Evolutionary conservation across 441 rosid genomes (phyloP), one percentile per base, ranked within the genome.

Genomic region (Flueggea neowawraea): DNA sequence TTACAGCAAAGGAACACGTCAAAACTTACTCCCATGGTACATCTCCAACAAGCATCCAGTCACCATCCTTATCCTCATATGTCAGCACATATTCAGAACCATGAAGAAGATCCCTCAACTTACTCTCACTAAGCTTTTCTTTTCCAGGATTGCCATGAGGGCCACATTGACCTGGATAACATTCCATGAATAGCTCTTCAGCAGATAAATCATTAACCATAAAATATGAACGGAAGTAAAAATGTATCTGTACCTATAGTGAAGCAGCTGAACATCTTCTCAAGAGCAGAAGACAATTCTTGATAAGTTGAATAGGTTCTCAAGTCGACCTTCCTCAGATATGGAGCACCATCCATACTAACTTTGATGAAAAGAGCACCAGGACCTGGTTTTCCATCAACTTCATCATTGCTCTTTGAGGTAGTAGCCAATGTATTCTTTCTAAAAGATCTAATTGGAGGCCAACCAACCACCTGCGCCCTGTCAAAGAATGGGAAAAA

Each of bases 21-120:
- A 52, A 65, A 68, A 59, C 89, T 84, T 77, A 86, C 92, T 69
- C 82, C 92, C 92, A 86, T 47, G 91, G 91, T 9, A 86, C 91
- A 77, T 85, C 91, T 17, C 91, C 91, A 6, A 86, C 92, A 14
- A 86, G 89, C 92, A 86, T 86, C 92, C 87, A 86, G 60, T 86
- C 92, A 13, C 85, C 70, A 58, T 86, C 92, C 68, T 80, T 86
- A 65, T 86, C 92, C 71, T 86, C 85, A 16, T 84, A 86, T 0
- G 92, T 84, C 15, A 84, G 79, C 57, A 82, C 89, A 64, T 84
- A 84, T 67, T 86, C 92, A 6, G 89, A 80, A 63, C 89, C 92
- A 76, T 75, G 82, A 49, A 84, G 74, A 73, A 82, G 80, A 78
- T 84, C 92, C 74, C 78, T 79, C 75, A 82, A 57, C 65, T 80